Conservation (phyloP, 2,329 filamentous ascomycete species). For the Nectriaceae sp. region DNA sequence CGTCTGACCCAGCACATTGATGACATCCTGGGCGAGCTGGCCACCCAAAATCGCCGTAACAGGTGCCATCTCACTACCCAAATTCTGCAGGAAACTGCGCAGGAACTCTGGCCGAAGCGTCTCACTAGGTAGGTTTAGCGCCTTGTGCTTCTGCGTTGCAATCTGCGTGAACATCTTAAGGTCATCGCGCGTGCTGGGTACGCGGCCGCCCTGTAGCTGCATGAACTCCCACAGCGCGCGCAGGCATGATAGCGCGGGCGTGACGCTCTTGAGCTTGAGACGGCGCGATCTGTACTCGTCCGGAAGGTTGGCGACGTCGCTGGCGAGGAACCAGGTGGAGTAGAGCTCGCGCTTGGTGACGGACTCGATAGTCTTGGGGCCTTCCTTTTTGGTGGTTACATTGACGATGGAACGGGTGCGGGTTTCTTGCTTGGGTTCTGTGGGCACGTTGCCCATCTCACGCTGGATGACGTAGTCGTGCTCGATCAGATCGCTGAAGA, state of each 20-base stretch:
- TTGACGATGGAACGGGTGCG: constrained; percentile 75
- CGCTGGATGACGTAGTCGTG: constrained; percentile 91
- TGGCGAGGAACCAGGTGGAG: constrained; percentile 83
- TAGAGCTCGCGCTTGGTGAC: constrained; percentile 93
- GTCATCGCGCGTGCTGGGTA: constrained; percentile 63
- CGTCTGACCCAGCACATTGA: constrained; percentile 87
- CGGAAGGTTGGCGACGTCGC: constrained; percentile 70
- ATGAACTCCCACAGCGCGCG: constrained; percentile 86
- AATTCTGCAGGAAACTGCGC: constrained; percentile 81
- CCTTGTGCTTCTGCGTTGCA: constrained; percentile 75
- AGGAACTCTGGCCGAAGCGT: constrained; percentile 73
- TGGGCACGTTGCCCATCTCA: constrained; percentile 73
- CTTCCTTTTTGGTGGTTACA: constrained; percentile 70
- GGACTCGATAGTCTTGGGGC: constrained; percentile 72
- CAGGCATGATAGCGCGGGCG: constrained; percentile 80
- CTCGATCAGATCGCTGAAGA: constrained; percentile 89
- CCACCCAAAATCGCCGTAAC: constrained; percentile 89
- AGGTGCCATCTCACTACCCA: constrained; percentile 81
- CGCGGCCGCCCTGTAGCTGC: constrained; percentile 52
- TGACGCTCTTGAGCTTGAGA: constrained; percentile 73
- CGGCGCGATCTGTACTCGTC: constrained; percentile 67
- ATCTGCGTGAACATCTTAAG: constrained; percentile 76
- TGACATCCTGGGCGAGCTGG: constrained; percentile 91
- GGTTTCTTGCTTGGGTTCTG: constrained; percentile 65
- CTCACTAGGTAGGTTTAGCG: constrained; percentile 68